Conservation (phyloP, 208 protist genomes). For the Trypanosoma melophagium region DNA sequence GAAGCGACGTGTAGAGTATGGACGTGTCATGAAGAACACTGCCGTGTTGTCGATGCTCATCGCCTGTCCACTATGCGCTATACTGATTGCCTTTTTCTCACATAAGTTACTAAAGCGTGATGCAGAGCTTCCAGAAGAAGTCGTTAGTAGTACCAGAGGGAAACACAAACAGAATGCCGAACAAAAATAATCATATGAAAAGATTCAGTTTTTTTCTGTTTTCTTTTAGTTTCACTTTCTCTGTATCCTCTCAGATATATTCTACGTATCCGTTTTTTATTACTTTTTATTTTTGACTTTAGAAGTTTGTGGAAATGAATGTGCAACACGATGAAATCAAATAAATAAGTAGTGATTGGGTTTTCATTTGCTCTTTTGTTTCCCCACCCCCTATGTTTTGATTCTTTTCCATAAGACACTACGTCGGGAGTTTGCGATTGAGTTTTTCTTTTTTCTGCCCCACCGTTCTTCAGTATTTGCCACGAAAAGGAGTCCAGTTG, state of each 20-base stretch:
- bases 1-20: slow-evolving; percentile 23
- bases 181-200: too few species aligned
- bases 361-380: slow-evolving; percentile 15
- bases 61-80: slow-evolving; percentile 57
- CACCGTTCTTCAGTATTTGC: too few species aligned
- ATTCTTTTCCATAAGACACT: not conserved
- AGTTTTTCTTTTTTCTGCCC: slow-evolving; percentile 16
- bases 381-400: slow-evolving; percentile 2
- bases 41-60: slow-evolving; percentile 51
- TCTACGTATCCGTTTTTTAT: too few species aligned
- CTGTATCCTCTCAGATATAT: too few species aligned
- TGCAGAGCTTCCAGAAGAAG: not conserved
- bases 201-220: too few species aligned
- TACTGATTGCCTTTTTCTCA: slow-evolving; percentile 38
- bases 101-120: slow-evolving; percentile 38
- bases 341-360: not conserved
- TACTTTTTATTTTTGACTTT: too few species aligned
- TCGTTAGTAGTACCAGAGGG: not conserved
- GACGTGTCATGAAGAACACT: slow-evolving; percentile 50
- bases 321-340: not conserved
- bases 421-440: not conserved
- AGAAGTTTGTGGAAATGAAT: not conserved
- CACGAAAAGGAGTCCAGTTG: too few species aligned
- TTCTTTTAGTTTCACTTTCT: too few species aligned
- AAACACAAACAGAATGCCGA: slow-evolving; percentile 18